A percentile compares a stretch with the other conserved stretches of the same genome.
Conservation (phyloP, 2,329 filamentous ascomycete genomes). For the Rhynchosporium graminicola region DNA sequence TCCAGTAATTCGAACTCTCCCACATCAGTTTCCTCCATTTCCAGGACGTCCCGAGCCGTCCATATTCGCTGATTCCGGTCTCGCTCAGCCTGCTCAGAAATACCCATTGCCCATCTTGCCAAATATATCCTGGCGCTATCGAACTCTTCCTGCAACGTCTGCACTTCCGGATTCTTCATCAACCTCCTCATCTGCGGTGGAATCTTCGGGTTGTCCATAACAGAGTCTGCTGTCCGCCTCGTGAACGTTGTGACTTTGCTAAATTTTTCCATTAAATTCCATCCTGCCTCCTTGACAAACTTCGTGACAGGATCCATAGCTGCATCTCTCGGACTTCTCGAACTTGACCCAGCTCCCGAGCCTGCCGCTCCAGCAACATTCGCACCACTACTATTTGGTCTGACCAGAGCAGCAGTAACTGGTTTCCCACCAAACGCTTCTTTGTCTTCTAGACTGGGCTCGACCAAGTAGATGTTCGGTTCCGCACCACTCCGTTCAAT, state of each 20-base stretch:
- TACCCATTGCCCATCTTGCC: conserved; percentile 97
- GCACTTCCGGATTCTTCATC: conserved; percentile 88
- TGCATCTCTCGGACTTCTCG: conserved; percentile 57
- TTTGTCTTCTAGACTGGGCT: conserved; percentile 83
- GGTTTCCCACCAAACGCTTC: conserved; percentile 63
- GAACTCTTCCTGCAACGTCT: conserved; percentile 94
- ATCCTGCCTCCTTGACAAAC: conserved; percentile 89
- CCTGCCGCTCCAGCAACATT: conserved; percentile 43
- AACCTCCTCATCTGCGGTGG: conserved; percentile 85
- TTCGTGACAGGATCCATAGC: conserved; percentile 93
- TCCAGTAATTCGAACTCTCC: conserved; percentile 96
- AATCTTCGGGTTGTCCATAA: conserved; percentile 86
- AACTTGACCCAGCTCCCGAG: conserved; percentile 38
- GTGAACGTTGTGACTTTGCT: conserved; percentile 98
- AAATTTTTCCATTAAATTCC: conserved; percentile 95
- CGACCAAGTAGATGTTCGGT: conserved; percentile 86
- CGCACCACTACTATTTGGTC: conserved; percentile 41
- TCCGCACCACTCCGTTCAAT: conserved; percentile 85
- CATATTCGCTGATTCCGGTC: conserved; percentile 86
- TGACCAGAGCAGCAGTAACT: conserved; percentile 46
- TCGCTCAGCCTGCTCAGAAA: conserved; percentile 92
- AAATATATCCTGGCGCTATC: conserved; percentile 94
- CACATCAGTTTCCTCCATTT: conserved; percentile 91
- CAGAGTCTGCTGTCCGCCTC: conserved; percentile 83
- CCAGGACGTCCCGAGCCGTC: conserved; percentile 89